These are phyloP conservation scores for Silene conica DNA, from an alignment of 148 eudicot genomes.

Conservation along the genomic window DNA sequence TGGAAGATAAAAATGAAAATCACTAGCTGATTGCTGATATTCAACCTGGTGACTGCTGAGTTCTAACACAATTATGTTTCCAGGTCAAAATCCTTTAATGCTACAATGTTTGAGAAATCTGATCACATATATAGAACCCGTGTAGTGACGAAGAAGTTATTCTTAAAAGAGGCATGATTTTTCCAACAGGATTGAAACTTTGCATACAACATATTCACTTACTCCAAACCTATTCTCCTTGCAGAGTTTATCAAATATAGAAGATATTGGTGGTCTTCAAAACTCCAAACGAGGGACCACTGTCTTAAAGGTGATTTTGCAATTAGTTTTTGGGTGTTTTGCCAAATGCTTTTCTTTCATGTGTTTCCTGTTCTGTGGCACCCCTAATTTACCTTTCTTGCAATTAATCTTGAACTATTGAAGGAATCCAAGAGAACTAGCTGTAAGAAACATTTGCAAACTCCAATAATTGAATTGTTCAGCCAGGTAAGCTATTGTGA, in stretches of 20 bases:
- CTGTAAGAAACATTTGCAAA: constrained; percentile 22
- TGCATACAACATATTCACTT: background rate
- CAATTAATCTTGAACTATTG: background rate
- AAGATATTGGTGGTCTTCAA: constrained; percentile 19
- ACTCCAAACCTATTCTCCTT: constrained; percentile 8
- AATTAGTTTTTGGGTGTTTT: background rate
- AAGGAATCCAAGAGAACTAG: constrained; percentile 44
- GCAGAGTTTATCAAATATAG: constrained; percentile 28
- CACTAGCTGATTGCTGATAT: too few species aligned
- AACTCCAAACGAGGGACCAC: constrained; percentile 23
- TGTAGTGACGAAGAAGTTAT: constrained; percentile 36
- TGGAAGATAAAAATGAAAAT: too few species aligned
- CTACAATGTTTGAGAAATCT: constrained; percentile 26
- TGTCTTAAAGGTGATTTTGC: constrained; percentile 22
- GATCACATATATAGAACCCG: constrained; percentile 23
- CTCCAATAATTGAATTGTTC: constrained; percentile 54
- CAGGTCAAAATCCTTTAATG: constrained; percentile 36
- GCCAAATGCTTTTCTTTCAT: background rate
- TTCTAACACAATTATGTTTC: constrained; percentile 15
- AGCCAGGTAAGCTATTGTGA: constrained; percentile 41
- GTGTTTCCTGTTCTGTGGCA: background rate
- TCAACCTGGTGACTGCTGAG: background rate
- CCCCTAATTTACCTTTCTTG: constrained; percentile 6
- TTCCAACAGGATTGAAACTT: background rate
- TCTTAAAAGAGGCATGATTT: constrained; percentile 1